Base-by-base conservation (phyloP, 2,329 filamentous ascomycete genomes). In the Neonectria ditissima region DNA sequence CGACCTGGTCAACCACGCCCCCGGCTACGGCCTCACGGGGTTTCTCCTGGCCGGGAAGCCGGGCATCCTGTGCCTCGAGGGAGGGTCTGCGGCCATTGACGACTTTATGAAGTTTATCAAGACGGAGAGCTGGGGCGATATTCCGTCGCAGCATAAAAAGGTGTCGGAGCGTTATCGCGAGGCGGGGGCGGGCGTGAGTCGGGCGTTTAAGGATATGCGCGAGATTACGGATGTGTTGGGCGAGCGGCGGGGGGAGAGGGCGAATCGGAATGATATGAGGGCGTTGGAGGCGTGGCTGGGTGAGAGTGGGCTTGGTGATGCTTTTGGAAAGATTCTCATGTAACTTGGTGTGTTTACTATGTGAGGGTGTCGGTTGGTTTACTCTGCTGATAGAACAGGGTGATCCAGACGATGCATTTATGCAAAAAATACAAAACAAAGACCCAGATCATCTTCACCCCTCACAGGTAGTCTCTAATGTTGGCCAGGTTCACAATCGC, bases 21-120 rank as follows among this genome's bases (percentile, higher is more conserved):
- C 86, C 0, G 67, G 71, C 0, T 87, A 87, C 71, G 75, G 71
- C 2, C 79, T 89, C 1, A 88, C 86, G 0, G 87, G 87, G 0
- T 89, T 89, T 67, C 81, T 89, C 4, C 78, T 87, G 16, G 87
- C 87, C 0, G 87, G 87, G 0, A 89, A 89, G 64, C 87, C 87
- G 0, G 87, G 87, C 2, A 76, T 82, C 1, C 65, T 87, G 2
- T 87, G 84, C 55, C 75, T 87, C 0, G 85, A 87, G 70, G 85
- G 85, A 9, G 72, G 57, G 0, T 83, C 84, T 0, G 52, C 69
- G 8, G 72, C 78, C 26, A 81, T 89, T 2, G 86, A 89, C 59
- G 82, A 81, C 10, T 89, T 87, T 67, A 89, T 89, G 87, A 84
- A 80, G 28, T 88, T 86, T 60, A 89, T 89, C 76, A 88, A 88